A percentile compares a stretch with the other conserved stretches of the same genome.
phyloP scores from a whole-genome alignment of 2,329 filamentous ascomycete species.

The Xylariaceae sp. region DNA sequence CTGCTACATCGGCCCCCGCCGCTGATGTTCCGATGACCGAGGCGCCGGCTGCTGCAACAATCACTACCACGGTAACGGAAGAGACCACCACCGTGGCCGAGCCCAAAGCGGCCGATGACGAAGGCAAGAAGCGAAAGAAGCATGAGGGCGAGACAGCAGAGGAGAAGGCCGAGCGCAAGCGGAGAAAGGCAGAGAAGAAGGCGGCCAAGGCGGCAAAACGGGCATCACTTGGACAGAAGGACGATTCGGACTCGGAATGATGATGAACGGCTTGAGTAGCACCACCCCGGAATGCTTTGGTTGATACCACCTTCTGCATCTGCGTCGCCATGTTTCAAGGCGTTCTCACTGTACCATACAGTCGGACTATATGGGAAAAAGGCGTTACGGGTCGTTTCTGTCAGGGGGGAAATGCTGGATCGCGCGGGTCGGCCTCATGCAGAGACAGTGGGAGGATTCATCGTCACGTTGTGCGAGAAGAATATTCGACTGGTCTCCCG shows the following conservation, averaged over 20 bases:
- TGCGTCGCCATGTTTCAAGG: conserved; percentile 13
- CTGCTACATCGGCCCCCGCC: conserved; percentile 30
- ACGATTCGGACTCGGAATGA: conserved; percentile 47
- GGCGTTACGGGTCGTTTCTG: conserved; percentile 20
- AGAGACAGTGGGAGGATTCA: too few species aligned
- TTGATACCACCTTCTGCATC: conserved; percentile 18
- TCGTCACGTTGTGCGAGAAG: too few species aligned
- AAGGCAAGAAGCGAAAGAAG: conserved; percentile 76
- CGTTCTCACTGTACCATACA: conserved; percentile 23
- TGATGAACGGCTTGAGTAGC: too few species aligned
- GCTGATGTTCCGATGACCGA: conserved; percentile 36
- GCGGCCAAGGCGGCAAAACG: conserved; percentile 50
- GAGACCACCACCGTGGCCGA: conserved; percentile 30
- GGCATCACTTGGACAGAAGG: conserved; percentile 41
- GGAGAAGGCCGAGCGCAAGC: conserved; percentile 56
- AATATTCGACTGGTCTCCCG: too few species aligned
- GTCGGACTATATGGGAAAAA: conserved; percentile 18
- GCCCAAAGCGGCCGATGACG: conserved; percentile 43
- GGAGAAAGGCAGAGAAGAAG: conserved; percentile 54
- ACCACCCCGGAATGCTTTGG: conserved; percentile 12
- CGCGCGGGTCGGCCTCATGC: too few species aligned
- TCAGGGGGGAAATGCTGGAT: too few species aligned
- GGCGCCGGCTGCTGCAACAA: conserved; percentile 30
- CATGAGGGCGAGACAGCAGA: conserved; percentile 69
- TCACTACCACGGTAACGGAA: conserved; percentile 29